These are phyloP conservation scores for Aegilops longissima DNA, from an alignment of 176 grass and related monocot genomes.

Conservation along the genomic window DNA sequence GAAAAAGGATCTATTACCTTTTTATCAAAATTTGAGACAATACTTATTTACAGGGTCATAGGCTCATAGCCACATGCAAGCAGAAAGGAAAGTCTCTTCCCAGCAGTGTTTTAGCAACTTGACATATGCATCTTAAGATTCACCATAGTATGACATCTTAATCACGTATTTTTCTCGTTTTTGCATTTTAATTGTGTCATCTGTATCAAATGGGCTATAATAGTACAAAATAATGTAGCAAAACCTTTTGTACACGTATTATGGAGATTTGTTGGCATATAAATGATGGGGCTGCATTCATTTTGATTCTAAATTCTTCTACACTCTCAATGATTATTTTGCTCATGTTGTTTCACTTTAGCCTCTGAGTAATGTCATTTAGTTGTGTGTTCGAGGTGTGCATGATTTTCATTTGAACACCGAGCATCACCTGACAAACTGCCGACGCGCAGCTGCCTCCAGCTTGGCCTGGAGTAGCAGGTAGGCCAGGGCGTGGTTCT, in stretches of 20 bases:
- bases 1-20: not conserved
- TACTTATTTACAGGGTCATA: not conserved
- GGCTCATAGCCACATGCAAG: not conserved
- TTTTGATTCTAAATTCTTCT: not conserved
- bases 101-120: not conserved
- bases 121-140: not conserved
- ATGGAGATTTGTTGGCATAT: not conserved
- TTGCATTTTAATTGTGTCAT: too few relatives aligned
- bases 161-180: not conserved
- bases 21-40: not conserved
- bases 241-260: too few relatives aligned
- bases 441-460: not conserved
- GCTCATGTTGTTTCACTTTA: not conserved
- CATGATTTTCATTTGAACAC: too few relatives aligned
- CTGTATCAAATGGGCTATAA: not conserved
- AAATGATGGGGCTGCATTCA: not conserved
- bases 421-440: not conserved
- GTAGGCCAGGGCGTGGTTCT: not conserved
- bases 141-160: not conserved
- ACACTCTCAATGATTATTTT: not conserved
- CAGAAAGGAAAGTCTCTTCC: not conserved
- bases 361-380: not conserved
- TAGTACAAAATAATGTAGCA: not conserved
- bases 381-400: not conserved
- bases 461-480: not conserved